These are phyloP conservation scores for Fusarium sp. DNA, from an alignment of 2,329 filamentous ascomycete genomes.

Conservation along the genomic window DNA sequence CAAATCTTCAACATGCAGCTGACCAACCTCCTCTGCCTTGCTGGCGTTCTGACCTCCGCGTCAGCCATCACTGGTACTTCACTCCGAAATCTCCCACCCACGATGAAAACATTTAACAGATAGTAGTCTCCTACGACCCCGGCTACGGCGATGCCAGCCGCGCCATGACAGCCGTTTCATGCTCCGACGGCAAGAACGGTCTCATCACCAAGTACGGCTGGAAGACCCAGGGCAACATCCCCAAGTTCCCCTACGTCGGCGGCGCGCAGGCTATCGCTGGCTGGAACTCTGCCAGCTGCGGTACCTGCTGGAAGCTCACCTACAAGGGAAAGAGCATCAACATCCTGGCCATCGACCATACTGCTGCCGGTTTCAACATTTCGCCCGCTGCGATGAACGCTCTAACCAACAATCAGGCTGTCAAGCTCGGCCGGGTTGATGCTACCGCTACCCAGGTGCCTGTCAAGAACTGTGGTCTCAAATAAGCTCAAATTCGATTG, in stretches of 20 bases:
- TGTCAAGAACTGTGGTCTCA: conserved; percentile 56
- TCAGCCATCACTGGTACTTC: conserved; percentile 52
- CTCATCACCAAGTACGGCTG: conserved; percentile 73
- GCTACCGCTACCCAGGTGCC: conserved; percentile 62
- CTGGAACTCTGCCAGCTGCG: conserved; percentile 70
- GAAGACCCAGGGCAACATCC: conserved; percentile 65
- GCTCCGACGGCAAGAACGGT: conserved; percentile 77
- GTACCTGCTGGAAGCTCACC: conserved; percentile 69
- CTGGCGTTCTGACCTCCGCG: conserved; percentile 53
- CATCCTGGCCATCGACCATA: conserved; percentile 68
- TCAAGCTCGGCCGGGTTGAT: conserved; percentile 65
- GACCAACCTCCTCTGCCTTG: conserved; percentile 54
- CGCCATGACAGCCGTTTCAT: conserved; percentile 69
- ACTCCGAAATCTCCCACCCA: too few relatives aligned
- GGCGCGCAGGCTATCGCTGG: conserved; percentile 64
- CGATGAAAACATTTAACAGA: conserved; percentile 6
- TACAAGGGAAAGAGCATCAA: conserved; percentile 66
- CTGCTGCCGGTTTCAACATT: conserved; percentile 66
- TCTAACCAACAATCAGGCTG: conserved; percentile 66
- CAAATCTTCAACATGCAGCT: conserved; percentile 57
- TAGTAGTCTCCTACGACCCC: conserved; percentile 75
- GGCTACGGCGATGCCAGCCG: conserved; percentile 74
- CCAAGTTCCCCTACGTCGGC: conserved; percentile 67
- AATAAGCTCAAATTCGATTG: not conserved
- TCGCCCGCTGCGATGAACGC: conserved; percentile 66